Conservation (phyloP, 805 yeast species). For the Metschnikowia vanudenii region DNA sequence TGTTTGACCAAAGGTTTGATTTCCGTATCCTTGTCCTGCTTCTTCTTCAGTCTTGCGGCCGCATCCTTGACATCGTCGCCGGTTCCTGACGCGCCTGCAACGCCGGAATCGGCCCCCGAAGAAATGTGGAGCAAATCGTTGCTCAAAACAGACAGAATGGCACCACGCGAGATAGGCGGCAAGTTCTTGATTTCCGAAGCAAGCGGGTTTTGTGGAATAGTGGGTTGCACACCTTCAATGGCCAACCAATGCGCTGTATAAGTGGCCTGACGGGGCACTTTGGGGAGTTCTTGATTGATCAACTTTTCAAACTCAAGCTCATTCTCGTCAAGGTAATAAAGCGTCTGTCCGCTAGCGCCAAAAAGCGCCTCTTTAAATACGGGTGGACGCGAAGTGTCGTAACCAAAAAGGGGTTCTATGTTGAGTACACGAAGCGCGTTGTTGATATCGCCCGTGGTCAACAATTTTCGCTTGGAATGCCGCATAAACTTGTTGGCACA, state of each 20-base stretch:
- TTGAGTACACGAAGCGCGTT: slow-evolving; percentile 81
- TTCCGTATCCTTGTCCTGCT: slow-evolving; percentile 48
- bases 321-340: slow-evolving; percentile 88
- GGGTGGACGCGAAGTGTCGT: slow-evolving; percentile 68
- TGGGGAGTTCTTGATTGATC: slow-evolving; percentile 91
- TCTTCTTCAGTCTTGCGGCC: slow-evolving; percentile 17
- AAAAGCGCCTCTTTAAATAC: slow-evolving; percentile 84
- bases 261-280: slow-evolving; percentile 87
- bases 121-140: slow-evolving; percentile 31
- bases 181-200: slow-evolving; percentile 72
- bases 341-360: slow-evolving; percentile 83
- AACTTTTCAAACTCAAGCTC: slow-evolving; percentile 93
- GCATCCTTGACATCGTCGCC: slow-evolving; percentile 41
- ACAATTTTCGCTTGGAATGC: slow-evolving; percentile 80
- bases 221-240: slow-evolving; percentile 97
- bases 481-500: slow-evolving; percentile 96
- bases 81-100: neutral
- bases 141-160: slow-evolving; percentile 52
- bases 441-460: slow-evolving; percentile 78
- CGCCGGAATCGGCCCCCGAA: neutral
- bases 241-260: slow-evolving; percentile 98
- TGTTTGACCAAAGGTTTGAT: slow-evolving; percentile 93
- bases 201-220: slow-evolving; percentile 94
- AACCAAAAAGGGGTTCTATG: slow-evolving; percentile 92
- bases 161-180: slow-evolving; percentile 80